Evolutionary conservation across 2,329 filamentous ascomycete genomes (phyloP).

Genomic region (Celoporthe dispersa): DNA sequence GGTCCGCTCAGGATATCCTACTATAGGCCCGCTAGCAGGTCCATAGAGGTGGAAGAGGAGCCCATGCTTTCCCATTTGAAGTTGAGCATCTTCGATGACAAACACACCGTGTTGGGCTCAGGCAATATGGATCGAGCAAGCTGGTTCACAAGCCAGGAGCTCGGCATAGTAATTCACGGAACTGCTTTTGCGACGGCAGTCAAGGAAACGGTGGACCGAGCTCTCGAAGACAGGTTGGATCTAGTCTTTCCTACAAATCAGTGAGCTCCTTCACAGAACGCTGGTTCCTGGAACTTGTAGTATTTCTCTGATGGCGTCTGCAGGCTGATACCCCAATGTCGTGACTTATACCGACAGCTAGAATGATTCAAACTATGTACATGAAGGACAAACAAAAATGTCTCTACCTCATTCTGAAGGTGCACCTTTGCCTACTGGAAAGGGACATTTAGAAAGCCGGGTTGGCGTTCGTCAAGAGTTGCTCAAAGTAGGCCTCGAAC

Average conservation of each 20-base stretch:
- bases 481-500: conserved; percentile 66
- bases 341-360: conserved; percentile 14
- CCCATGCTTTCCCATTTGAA: conserved; percentile 80
- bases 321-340: background rate
- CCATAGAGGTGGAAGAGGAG: conserved; percentile 49
- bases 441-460: conserved; percentile 50
- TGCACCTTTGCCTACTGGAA: background rate
- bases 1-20: conserved; percentile 64
- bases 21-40: conserved; percentile 48
- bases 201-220: conserved; percentile 38
- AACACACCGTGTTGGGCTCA: conserved; percentile 72
- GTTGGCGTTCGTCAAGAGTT: conserved; percentile 59
- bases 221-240: conserved; percentile 41
- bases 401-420: background rate
- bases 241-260: conserved; percentile 35
- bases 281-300: background rate
- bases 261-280: background rate
- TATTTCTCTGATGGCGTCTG: background rate
- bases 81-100: conserved; percentile 71
- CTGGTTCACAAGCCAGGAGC: conserved; percentile 85
- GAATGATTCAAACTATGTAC: conserved; percentile 24
- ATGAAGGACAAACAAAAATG: background rate
- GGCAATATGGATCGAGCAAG: conserved; percentile 86
- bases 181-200: conserved; percentile 39
- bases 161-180: conserved; percentile 66